Evolutionary conservation across 148 eudicot species (phyloP).

Genomic region (Spergularia marina): DNA sequence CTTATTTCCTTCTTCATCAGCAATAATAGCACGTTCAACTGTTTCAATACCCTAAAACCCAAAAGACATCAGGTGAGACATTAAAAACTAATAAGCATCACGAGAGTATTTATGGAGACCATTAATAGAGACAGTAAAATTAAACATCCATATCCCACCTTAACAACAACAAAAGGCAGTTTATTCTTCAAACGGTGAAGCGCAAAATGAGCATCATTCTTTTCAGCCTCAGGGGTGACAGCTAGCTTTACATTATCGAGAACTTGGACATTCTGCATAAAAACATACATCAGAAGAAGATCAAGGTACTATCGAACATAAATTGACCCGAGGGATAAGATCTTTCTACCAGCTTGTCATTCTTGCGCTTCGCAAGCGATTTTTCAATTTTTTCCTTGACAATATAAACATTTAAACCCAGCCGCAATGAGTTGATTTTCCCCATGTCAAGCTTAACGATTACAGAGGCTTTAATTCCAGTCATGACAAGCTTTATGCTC

Average conservation of each 20-base stretch:
- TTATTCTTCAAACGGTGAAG: conserved; percentile 54
- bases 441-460: conserved; percentile 61
- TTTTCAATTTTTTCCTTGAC: conserved; percentile 55
- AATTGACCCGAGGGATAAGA: neutral
- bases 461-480: conserved; percentile 44
- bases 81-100: neutral
- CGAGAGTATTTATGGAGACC: neutral
- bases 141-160: conserved; percentile 45
- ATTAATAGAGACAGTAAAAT: neutral
- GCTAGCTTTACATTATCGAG: conserved; percentile 51
- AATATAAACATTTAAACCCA: conserved; percentile 53
- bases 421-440: conserved; percentile 50
- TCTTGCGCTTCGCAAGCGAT: conserved; percentile 30
- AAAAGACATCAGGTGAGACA: conserved; percentile 1
- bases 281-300: conserved; percentile 19
- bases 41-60: conserved; percentile 69
- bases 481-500: conserved; percentile 63
- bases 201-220: conserved; percentile 54
- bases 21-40: conserved; percentile 72
- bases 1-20: conserved; percentile 37
- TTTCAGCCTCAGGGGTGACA: conserved; percentile 46
- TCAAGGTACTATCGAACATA: neutral
- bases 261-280: conserved; percentile 60
- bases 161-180: conserved; percentile 66
- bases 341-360: conserved; percentile 30